Conservation (phyloP, 805 yeast genomes). For the Candida hungchunana region DNA sequence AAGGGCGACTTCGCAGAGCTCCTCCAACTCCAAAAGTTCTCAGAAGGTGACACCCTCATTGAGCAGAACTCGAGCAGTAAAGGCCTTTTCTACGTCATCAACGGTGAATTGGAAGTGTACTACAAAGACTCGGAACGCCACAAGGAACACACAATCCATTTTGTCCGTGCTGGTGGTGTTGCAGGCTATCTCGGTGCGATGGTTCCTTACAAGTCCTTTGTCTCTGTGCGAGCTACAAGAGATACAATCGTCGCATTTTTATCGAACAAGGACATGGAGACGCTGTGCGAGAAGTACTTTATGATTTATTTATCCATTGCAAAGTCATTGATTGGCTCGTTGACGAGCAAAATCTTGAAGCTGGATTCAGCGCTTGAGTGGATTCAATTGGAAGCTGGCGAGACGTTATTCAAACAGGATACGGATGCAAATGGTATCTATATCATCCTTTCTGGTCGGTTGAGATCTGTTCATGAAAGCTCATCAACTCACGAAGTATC, state of each 20-base stretch:
- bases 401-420: slow-evolving; percentile 72
- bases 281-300: slow-evolving; percentile 70
- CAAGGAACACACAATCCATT: slow-evolving; percentile 43
- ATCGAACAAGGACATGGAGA: slow-evolving; percentile 57
- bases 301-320: slow-evolving; percentile 76
- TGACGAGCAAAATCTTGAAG: slow-evolving; percentile 63
- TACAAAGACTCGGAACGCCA: slow-evolving; percentile 33
- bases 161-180: slow-evolving; percentile 70
- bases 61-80: slow-evolving; percentile 61
- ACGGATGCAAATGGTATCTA: slow-evolving; percentile 89
- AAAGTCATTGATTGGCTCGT: slow-evolving; percentile 57
- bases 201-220: slow-evolving; percentile 76
- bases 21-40: slow-evolving; percentile 50
- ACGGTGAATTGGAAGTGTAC: slow-evolving; percentile 68
- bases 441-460: slow-evolving; percentile 82
- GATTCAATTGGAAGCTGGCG: slow-evolving; percentile 89
- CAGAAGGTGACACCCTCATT: slow-evolving; percentile 53
- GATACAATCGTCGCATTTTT: slow-evolving; percentile 69
- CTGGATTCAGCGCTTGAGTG: slow-evolving; percentile 93
- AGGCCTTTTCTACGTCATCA: slow-evolving; percentile 77
- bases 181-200: slow-evolving; percentile 85
- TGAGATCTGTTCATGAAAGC: slow-evolving; percentile 47
- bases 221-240: slow-evolving; percentile 57
- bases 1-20: slow-evolving; percentile 56
- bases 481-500: slow-evolving; percentile 25